phyloP scores from a whole-genome alignment of 176 grass and related monocot species.

The Themeda triandra region DNA sequence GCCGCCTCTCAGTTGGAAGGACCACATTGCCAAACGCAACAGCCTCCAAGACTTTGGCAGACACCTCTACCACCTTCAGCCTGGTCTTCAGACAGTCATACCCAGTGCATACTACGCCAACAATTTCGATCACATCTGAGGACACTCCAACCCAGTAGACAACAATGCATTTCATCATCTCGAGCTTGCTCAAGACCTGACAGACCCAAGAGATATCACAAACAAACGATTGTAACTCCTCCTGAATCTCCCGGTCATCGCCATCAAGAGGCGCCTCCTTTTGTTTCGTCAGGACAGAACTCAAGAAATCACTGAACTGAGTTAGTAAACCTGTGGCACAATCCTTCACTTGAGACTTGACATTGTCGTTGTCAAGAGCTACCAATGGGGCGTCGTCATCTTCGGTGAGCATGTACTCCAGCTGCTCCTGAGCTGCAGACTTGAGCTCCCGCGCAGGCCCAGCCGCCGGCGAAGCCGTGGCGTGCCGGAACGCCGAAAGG shows the following conservation, averaged over 20 bases:
- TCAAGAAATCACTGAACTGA: constrained; percentile 44
- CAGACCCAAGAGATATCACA: constrained; percentile 77
- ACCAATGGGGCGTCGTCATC: constrained; percentile 81
- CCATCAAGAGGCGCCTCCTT: background rate
- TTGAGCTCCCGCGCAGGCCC: constrained; percentile 53
- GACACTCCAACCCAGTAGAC: constrained; percentile 60
- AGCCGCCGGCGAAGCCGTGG: constrained; percentile 40
- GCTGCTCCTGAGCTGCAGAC: constrained; percentile 73
- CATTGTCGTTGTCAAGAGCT: constrained; percentile 35
- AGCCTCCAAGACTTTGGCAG: constrained; percentile 66
- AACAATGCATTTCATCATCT: constrained; percentile 82
- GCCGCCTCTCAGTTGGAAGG: constrained; percentile 44
- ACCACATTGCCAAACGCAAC: constrained; percentile 66
- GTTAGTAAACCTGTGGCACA: constrained; percentile 41
- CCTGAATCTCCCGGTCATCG: background rate
- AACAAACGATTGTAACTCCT: constrained; percentile 38
- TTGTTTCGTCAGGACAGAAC: constrained; percentile 19
- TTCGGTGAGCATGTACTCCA: constrained; percentile 94
- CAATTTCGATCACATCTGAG: constrained; percentile 23
- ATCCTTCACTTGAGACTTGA: constrained; percentile 58
- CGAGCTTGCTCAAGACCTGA: constrained; percentile 76
- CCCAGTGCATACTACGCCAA: background rate
- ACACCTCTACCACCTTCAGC: constrained; percentile 71
- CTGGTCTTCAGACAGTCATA: constrained; percentile 32
- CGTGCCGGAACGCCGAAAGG: constrained; percentile 60